Evolutionary conservation across 2,329 filamentous ascomycete genomes (phyloP).

Genomic region (Ilyonectria destructans): DNA sequence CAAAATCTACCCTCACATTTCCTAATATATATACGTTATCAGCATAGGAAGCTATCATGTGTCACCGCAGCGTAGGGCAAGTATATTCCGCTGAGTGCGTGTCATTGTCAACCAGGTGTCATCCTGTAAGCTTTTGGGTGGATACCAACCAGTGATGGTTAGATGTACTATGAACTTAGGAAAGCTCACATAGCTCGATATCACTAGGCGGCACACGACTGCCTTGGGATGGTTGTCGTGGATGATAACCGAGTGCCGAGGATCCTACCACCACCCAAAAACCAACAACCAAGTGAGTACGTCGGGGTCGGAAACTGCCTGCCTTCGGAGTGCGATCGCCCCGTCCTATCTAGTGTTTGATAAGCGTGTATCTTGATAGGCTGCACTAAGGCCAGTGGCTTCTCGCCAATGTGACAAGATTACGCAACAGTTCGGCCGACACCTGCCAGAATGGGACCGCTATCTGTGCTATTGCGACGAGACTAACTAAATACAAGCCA

Average conservation of each 20-base stretch:
- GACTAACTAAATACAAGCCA: neutral
- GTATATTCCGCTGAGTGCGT: too few species aligned
- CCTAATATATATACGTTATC: neutral
- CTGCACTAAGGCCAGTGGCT: neutral
- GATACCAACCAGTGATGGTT: neutral
- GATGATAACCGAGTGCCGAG: neutral
- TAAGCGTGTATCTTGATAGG: constrained; percentile 10
- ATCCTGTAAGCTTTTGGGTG: neutral
- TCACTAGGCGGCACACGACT: neutral
- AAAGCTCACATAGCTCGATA: neutral
- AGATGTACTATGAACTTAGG: neutral
- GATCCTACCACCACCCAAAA: neutral
- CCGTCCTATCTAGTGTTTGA: constrained; percentile 5
- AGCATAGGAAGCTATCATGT: neutral
- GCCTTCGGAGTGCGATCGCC: neutral
- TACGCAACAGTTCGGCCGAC: constrained; percentile 12
- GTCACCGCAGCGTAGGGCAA: neutral
- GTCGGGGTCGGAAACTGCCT: neutral
- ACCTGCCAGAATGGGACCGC: neutral
- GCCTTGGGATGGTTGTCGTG: neutral
- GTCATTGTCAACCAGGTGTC: too few species aligned
- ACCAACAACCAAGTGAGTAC: neutral
- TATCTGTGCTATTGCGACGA: neutral
- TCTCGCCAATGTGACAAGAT: neutral
- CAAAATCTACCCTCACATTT: too few species aligned